Percentiles rank a stretch among this genome's conserved stretches.
Conservation (phyloP, 1,284 basidiomycete genomes). For the Papiliotrema flavescens region DNA sequence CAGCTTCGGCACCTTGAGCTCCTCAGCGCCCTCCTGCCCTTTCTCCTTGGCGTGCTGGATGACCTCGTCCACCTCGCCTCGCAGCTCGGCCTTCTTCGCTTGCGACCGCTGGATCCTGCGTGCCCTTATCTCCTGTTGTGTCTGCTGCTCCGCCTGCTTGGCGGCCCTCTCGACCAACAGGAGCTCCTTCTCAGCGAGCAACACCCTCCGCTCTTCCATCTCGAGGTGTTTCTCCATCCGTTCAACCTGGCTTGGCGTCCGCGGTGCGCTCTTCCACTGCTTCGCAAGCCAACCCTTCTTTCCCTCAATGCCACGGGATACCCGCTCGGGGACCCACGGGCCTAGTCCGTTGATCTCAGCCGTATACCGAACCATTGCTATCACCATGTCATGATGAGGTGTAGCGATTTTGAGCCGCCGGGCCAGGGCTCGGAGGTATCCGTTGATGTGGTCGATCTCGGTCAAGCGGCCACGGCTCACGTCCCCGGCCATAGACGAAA, state of each 20-base stretch:
- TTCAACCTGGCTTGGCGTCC: neutral
- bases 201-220: neutral
- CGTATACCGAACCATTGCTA: conserved; percentile 60
- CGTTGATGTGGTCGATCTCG: conserved; percentile 82
- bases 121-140: no score
- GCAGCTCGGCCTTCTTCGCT: no score
- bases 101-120: no score
- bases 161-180: neutral
- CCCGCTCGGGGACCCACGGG: neutral
- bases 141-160: no score
- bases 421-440: conserved; percentile 72
- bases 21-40: no score
- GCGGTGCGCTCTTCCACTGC: neutral
- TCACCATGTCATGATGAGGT: conserved; percentile 61
- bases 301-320: neutral
- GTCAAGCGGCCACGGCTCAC: conserved; percentile 59
- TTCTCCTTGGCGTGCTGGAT: no score
- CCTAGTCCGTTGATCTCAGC: conserved; percentile 27
- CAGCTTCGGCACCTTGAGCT: no score
- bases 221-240: neutral
- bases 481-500: conserved; percentile 75
- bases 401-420: conserved; percentile 59
- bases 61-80: no score
- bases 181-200: neutral
- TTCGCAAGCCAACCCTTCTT: neutral